Evolutionary conservation across 495 filamentous ascomycete genomes (phyloP).

Genomic region (Podospora comata): DNA sequence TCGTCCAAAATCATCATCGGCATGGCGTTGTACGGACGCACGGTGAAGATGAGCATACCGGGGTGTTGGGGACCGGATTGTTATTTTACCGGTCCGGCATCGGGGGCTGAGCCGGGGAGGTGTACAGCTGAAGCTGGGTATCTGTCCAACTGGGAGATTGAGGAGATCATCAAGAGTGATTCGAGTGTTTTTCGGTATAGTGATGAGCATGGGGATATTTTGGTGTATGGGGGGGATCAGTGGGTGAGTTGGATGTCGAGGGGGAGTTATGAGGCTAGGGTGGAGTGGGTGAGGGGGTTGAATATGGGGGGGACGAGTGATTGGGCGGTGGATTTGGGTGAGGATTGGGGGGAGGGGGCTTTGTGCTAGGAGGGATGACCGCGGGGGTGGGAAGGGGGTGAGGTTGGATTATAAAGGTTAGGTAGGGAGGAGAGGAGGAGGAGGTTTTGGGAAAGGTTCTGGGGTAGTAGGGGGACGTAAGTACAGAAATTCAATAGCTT

Average conservation of each 20-base stretch:
- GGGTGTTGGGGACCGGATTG: constrained; percentile 18
- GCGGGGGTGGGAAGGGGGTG: too few species aligned
- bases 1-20: constrained; percentile 40
- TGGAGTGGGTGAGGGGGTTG: constrained; percentile 8
- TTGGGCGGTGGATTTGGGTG: constrained; percentile 28
- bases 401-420: too few species aligned
- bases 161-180: constrained; percentile 13
- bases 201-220: constrained; percentile 33
- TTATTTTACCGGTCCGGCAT: constrained; percentile 15
- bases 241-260: constrained; percentile 44
- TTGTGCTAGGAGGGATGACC: too few species aligned
- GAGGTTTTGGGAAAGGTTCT: too few species aligned
- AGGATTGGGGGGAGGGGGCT: too few species aligned
- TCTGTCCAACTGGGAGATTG: constrained; percentile 39
- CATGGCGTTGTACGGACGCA: constrained; percentile 38
- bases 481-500: too few species aligned
- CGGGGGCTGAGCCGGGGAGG: constrained; percentile 26
- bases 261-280: constrained; percentile 18
- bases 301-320: constrained; percentile 31
- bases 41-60: constrained; percentile 30
- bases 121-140: constrained; percentile 42
- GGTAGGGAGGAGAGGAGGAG: too few species aligned
- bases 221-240: constrained; percentile 39
- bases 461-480: too few species aligned
- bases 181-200: not conserved